Percentiles rank a stretch among this genome's conserved stretches.
Evolutionary conservation across 176 grass and related monocot genomes (phyloP).

Genomic region (Cenchrus purpureus): DNA sequence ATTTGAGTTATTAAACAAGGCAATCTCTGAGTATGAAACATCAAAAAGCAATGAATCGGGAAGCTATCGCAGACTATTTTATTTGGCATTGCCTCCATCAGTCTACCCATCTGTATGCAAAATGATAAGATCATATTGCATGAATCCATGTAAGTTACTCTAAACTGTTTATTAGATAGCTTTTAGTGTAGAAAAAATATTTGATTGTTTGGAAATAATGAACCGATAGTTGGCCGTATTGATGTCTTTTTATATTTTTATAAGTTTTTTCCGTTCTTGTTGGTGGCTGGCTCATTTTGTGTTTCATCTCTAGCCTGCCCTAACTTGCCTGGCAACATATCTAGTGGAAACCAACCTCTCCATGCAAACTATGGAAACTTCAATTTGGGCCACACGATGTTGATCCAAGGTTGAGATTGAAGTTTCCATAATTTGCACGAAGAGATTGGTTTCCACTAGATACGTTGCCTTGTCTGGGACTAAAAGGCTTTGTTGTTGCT

Average conservation of each 20-base stretch:
- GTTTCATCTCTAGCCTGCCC: background rate
- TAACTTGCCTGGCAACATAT: background rate
- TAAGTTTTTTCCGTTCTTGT: background rate
- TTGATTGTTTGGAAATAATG: background rate
- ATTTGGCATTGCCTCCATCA: constrained; percentile 96
- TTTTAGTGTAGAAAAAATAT: too few species aligned
- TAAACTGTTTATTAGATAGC: background rate
- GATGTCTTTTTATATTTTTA: background rate
- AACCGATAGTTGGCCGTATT: background rate
- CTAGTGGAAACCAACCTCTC: too few species aligned
- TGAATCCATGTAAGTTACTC: constrained; percentile 74
- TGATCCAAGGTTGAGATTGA: too few species aligned
- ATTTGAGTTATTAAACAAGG: constrained; percentile 75
- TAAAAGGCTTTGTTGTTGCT: background rate
- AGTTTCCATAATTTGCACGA: too few species aligned
- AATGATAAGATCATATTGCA: constrained; percentile 94
- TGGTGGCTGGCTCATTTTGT: background rate
- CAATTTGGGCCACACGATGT: too few species aligned
- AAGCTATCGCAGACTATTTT: constrained; percentile 87
- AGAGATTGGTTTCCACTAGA: too few species aligned
- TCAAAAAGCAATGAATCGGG: constrained; percentile 50
- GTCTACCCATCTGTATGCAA: constrained; percentile 93
- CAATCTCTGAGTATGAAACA: constrained; percentile 79
- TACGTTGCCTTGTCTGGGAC: background rate
- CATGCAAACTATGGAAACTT: too few species aligned